Evolutionary conservation across 495 filamentous ascomycete species (phyloP).

Genomic region (Pseudomonodictys pantanalensis): DNA sequence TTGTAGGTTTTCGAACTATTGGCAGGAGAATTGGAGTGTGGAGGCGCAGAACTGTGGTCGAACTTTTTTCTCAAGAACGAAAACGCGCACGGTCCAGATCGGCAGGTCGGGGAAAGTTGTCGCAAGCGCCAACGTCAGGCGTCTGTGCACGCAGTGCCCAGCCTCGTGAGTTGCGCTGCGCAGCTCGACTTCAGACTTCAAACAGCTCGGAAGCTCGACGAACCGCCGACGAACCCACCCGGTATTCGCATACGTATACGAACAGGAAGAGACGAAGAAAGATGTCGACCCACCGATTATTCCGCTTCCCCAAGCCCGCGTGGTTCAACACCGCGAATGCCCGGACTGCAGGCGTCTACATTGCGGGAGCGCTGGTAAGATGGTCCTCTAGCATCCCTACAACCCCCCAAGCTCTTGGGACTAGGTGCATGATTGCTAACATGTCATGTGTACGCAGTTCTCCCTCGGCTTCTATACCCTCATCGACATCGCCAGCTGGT

Average conservation of each 20-base stretch:
- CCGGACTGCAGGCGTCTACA: conserved; percentile 80
- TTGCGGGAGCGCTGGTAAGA: conserved; percentile 80
- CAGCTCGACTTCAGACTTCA: conserved; percentile 4
- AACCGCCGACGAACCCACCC: background rate
- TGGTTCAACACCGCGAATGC: conserved; percentile 87
- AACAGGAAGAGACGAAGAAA: background rate
- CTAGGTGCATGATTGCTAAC: background rate
- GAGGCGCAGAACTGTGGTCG: background rate
- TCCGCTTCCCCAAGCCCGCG: conserved; percentile 50
- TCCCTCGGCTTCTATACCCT: conserved; percentile 95
- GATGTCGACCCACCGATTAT: conserved; percentile 43
- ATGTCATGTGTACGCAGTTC: conserved; percentile 58
- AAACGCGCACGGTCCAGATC: background rate
- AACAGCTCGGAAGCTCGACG: background rate
- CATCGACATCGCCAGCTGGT: conserved; percentile 87
- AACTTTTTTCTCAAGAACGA: conserved; percentile 11
- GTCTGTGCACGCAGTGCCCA: background rate
- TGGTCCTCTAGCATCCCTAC: background rate
- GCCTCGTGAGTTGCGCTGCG: background rate
- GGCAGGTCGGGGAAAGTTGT: background rate
- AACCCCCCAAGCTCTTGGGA: background rate
- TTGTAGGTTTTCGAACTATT: conserved; percentile 1
- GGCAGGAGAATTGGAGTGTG: background rate
- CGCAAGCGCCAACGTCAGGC: background rate
- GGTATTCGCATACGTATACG: background rate